Percentiles rank a stretch among this genome's conserved stretches.
Evolutionary conservation across 805 yeast species (phyloP).

Genomic region (Starmerella riodocensis): DNA sequence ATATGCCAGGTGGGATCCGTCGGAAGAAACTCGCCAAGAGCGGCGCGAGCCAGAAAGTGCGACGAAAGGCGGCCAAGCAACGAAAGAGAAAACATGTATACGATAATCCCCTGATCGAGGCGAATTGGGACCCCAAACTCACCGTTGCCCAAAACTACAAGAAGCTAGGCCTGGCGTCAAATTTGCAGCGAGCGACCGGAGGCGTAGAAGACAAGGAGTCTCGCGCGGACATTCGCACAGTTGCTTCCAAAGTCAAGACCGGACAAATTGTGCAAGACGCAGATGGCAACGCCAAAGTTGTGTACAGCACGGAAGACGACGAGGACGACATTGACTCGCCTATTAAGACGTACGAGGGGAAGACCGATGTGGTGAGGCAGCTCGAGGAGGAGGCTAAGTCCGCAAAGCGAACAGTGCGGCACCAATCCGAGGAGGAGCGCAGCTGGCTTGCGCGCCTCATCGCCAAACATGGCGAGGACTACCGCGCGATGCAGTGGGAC

Average conservation of each 20-base stretch:
- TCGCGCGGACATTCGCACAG: constrained; percentile 23
- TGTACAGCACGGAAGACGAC: constrained; percentile 25
- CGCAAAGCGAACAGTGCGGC: constrained; percentile 26
- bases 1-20: constrained; percentile 46
- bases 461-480: constrained; percentile 77
- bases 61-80: constrained; percentile 55
- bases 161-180: constrained; percentile 59
- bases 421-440: constrained; percentile 56
- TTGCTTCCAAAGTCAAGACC: constrained; percentile 25
- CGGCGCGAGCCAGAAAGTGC: constrained; percentile 42
- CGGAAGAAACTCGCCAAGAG: constrained; percentile 72
- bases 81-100: constrained; percentile 52
- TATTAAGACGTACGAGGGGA: constrained; percentile 38
- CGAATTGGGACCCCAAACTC: constrained; percentile 73
- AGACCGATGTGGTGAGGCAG: constrained; percentile 50
- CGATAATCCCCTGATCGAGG: constrained; percentile 71
- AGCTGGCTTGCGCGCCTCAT: constrained; percentile 56
- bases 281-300: constrained; percentile 19
- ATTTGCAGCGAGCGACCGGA: constrained; percentile 59
- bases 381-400: constrained; percentile 48
- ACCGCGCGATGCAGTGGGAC: constrained; percentile 85
- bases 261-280: constrained; percentile 23
- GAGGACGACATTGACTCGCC: constrained; percentile 58
- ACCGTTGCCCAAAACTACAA: constrained; percentile 81
- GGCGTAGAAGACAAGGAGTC: constrained; percentile 51